phyloP scores from a whole-genome alignment of 1,284 basidiomycete genomes.

The Laetiporus sulphureus region DNA sequence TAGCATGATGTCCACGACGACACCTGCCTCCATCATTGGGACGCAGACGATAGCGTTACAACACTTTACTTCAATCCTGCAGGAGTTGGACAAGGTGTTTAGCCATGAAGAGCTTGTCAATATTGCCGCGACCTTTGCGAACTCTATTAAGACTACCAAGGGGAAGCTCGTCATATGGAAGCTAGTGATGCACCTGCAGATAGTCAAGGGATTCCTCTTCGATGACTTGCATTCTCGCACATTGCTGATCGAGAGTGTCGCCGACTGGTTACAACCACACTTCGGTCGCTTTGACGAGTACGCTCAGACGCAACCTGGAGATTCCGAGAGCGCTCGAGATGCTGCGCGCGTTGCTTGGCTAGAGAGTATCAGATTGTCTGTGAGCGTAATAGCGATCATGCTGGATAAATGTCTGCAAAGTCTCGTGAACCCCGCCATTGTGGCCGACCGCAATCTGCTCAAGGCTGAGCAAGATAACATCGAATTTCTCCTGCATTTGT shows the following conservation, averaged over 20 bases:
- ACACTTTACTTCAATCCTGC: constrained; percentile 89
- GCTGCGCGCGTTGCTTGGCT: constrained; percentile 82
- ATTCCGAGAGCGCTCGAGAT: constrained; percentile 62
- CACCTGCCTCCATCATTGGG: constrained; percentile 85
- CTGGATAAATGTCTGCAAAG: constrained; percentile 85
- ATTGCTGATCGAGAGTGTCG: constrained; percentile 81
- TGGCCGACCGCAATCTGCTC: constrained; percentile 53
- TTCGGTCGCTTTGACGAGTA: constrained; percentile 90
- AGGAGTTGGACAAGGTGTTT: constrained; percentile 81
- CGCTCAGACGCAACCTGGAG: constrained; percentile 51
- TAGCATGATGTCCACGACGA: constrained; percentile 79
- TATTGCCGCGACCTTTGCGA: constrained; percentile 83
- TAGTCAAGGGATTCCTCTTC: constrained; percentile 86
- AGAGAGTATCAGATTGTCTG: constrained; percentile 81
- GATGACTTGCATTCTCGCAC: constrained; percentile 77
- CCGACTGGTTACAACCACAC: constrained; percentile 92
- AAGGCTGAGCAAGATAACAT: constrained; percentile 91
- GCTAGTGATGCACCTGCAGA: constrained; percentile 87
- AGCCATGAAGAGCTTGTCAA: constrained; percentile 77
- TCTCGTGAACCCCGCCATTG: constrained; percentile 62
- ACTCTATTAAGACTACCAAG: constrained; percentile 72
- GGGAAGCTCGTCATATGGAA: constrained; percentile 92
- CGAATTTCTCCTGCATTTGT: constrained; percentile 79
- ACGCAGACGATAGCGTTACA: constrained; percentile 93
- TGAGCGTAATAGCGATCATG: constrained; percentile 85